Evolutionary conservation across 805 yeast species (phyloP), one percentile per base, ranked within the genome.

Genomic region (Suhomyces faveliae): DNA sequence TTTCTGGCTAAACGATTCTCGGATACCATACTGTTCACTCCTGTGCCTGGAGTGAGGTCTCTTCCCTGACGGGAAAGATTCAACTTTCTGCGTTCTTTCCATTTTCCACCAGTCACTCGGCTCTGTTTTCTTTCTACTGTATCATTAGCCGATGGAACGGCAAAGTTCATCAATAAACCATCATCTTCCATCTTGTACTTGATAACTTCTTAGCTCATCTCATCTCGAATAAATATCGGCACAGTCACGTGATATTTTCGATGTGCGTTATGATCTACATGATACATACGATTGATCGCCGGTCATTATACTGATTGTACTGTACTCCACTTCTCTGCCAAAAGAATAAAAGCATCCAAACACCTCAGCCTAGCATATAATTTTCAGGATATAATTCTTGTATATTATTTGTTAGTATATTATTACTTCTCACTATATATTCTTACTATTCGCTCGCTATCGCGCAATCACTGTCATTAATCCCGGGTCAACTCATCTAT

Each of bases 51-150:
- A 23, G 46, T 53, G 44, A 66, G 55, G 5, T 63, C 67, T 55
- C 79, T 71, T 23, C 83, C 85, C 54, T 71, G 71, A 33, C 73
- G 60, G 46, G 75, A 64, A 57, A 78, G 71, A 58, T 80, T 83
- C 49, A 80, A 68, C 60, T 79, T 81, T 56, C 94, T 72, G 52
- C 96, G 77, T 48, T 89, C 95, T 57, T 79, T 84, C 96, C 96
- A 89, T 53, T 77, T 78, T 12, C 95, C 96, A 30, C 92, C 92
- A 2, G 78, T 71, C 2, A 82, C 77, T 59, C 77, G 81, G 13
- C 50, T 44, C 10, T 44, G 58, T 48, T 53, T 52, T 5, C 70
- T 53, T 2, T 60, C 49, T 10, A 56, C 60, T 12, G 61, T 48
- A 1, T 42, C 58, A 7, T 65, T 61, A 9, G 54, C 60, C 20